These are phyloP conservation scores for Aspergillus sergii DNA, from an alignment of 2,329 filamentous ascomycete genomes.

Conservation along the genomic window DNA sequence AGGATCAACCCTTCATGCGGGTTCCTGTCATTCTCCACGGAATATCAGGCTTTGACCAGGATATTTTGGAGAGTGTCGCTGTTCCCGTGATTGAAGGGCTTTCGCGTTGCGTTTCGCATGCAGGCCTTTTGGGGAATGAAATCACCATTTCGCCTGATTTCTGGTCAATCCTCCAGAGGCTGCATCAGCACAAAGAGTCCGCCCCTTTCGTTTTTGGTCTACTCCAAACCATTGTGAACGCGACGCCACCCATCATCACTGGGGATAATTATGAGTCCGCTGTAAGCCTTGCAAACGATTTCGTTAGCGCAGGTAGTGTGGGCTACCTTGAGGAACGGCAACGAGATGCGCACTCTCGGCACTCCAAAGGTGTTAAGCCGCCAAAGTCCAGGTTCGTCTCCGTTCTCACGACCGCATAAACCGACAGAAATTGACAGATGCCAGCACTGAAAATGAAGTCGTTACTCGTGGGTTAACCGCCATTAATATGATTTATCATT, in stretches of 20 bases:
- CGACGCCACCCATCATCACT: conserved; percentile 77
- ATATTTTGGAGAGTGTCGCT: conserved; percentile 74
- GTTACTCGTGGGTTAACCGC: conserved; percentile 79
- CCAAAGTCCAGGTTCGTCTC: conserved; percentile 57
- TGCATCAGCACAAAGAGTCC: conserved; percentile 70
- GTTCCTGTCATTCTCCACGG: conserved; percentile 89
- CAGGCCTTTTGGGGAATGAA: conserved; percentile 80
- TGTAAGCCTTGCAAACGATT: conserved; percentile 82
- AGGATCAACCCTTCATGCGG: conserved; percentile 89
- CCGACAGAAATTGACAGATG: conserved; percentile 11
- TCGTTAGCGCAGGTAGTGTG: conserved; percentile 79
- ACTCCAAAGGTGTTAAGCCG: conserved; percentile 56
- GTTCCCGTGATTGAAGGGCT: conserved; percentile 77
- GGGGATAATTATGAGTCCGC: conserved; percentile 95
- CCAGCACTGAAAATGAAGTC: conserved; percentile 65
- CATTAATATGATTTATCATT: conserved; percentile 76
- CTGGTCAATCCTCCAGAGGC: conserved; percentile 82
- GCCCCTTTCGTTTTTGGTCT: conserved; percentile 82
- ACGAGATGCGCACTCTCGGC: conserved; percentile 57
- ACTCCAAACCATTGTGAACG: conserved; percentile 74
- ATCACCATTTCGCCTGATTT: conserved; percentile 97
- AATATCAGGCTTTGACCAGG: conserved; percentile 83
- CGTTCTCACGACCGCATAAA: conserved; percentile 18
- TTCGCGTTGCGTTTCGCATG: conserved; percentile 74
- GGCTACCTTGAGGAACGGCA: conserved; percentile 71